These are phyloP conservation scores for Colletotrichum lindemuthianum DNA, from an alignment of 2,329 filamentous ascomycete genomes.

Conservation along the genomic window DNA sequence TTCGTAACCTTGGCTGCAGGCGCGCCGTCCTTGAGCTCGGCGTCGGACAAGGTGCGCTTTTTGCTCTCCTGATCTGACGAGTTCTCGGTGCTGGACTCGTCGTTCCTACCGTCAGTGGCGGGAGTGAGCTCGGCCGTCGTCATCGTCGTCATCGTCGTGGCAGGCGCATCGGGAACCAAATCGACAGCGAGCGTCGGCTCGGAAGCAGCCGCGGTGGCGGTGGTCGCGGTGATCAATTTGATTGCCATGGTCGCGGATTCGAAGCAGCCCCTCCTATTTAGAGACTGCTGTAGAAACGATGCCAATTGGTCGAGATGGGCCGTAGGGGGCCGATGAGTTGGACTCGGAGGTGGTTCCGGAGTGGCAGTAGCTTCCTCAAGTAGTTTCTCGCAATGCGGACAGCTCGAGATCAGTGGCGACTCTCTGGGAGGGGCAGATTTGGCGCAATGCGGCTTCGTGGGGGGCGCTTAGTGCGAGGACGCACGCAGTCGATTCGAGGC, in stretches of 20 bases:
- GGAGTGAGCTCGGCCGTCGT: constrained; percentile 5
- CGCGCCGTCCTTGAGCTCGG: constrained; percentile 32
- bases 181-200: constrained; percentile 21
- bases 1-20: constrained; percentile 68
- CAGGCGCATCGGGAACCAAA: constrained; percentile 21
- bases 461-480: constrained; percentile 6
- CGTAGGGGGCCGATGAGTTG: too few species aligned
- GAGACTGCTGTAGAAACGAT: constrained; percentile 21
- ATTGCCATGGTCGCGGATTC: constrained; percentile 22
- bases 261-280: constrained; percentile 26
- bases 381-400: too few species aligned
- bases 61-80: constrained; percentile 34
- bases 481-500: constrained; percentile 11
- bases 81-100: constrained; percentile 29
- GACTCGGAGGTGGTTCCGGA: too few species aligned
- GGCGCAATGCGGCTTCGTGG: constrained; percentile 2
- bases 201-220: not conserved
- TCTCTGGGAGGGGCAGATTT: not conserved
- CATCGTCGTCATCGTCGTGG: constrained; percentile 4
- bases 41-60: constrained; percentile 34
- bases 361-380: too few species aligned
- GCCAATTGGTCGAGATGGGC: constrained; percentile 7
- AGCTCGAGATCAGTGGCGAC: too few species aligned
- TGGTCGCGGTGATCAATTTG: constrained; percentile 18
- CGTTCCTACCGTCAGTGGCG: constrained; percentile 11